Evolutionary conservation across 2,329 filamentous ascomycete species (phyloP).

Genomic region (Beauveria sp.): DNA sequence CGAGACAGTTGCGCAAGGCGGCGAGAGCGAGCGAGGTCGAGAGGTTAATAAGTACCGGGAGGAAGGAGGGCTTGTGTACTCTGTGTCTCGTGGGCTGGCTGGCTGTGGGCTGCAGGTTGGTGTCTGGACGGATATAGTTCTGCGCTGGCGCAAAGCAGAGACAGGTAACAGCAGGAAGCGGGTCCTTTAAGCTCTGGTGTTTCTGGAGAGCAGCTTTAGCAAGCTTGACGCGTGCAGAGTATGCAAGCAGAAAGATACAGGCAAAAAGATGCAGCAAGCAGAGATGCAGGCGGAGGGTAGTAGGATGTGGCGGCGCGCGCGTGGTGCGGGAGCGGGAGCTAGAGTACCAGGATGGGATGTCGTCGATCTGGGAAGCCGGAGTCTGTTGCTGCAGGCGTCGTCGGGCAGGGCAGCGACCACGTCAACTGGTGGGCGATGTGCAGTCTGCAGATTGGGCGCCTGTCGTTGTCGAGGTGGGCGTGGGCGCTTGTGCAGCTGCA

Average conservation of each 20-base stretch:
- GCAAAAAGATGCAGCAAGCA: not conserved
- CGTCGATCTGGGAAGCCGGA: not conserved
- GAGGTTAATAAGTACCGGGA: slow-evolving; percentile 4
- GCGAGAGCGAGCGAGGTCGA: slow-evolving; percentile 4
- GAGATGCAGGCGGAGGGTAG: not conserved
- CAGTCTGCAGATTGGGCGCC: slow-evolving; percentile 5
- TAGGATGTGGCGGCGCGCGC: slow-evolving; percentile 4
- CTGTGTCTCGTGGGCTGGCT: slow-evolving; percentile 5
- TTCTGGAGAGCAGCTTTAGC: not conserved
- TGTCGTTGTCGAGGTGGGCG: slow-evolving; percentile 4
- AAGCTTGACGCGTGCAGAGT: not conserved
- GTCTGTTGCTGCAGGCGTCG: not conserved
- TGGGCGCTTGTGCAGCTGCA: slow-evolving; percentile 4
- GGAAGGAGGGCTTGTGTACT: not conserved
- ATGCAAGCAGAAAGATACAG: not conserved
- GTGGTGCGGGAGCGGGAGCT: slow-evolving; percentile 12
- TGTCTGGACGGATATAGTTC: not conserved
- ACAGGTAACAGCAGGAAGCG: not conserved
- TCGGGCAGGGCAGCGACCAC: slow-evolving; percentile 2
- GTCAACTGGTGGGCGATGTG: slow-evolving; percentile 1
- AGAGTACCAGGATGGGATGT: not conserved
- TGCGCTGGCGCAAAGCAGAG: slow-evolving; percentile 1
- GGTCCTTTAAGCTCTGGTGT: not conserved
- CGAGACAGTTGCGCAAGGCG: slow-evolving; percentile 2
- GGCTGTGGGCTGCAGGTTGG: not conserved